A percentile compares a stretch with the other conserved stretches of the same genome.
Conservation (phyloP, 768 basidiomycete species). For the Boletus bicolor region DNA sequence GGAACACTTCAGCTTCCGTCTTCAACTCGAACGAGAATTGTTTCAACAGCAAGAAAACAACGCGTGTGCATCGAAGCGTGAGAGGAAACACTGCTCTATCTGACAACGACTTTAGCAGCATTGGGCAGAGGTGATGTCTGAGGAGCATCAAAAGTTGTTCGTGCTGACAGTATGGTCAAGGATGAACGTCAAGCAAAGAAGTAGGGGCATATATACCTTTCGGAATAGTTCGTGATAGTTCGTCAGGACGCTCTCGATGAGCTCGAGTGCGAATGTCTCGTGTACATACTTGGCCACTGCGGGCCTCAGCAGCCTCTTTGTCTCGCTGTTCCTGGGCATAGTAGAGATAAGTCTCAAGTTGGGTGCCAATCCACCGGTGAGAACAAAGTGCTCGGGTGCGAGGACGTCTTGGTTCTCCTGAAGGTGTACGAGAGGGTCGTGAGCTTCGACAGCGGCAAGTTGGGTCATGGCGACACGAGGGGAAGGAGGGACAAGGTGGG, state of each 20-base stretch:
- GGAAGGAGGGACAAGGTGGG: not conserved
- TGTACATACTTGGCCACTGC: slow-evolving; percentile 53
- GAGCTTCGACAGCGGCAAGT: slow-evolving; percentile 18
- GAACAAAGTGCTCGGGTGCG: slow-evolving; percentile 16
- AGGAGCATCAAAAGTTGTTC: slow-evolving; percentile 82
- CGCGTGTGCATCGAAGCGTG: slow-evolving; percentile 86
- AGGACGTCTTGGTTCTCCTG: not conserved
- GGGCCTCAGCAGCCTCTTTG: slow-evolving; percentile 24
- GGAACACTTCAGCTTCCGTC: slow-evolving; percentile 84
- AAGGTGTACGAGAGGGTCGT: slow-evolving; percentile 16
- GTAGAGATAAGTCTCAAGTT: slow-evolving; percentile 33
- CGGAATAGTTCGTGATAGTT: slow-evolving; percentile 87
- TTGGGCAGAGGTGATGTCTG: slow-evolving; percentile 83
- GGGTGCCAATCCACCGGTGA: slow-evolving; percentile 24
- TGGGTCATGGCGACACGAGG: slow-evolving; percentile 16
- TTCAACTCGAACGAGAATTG: slow-evolving; percentile 81
- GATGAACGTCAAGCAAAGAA: not conserved
- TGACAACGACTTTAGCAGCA: slow-evolving; percentile 82
- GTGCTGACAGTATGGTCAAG: slow-evolving; percentile 47
- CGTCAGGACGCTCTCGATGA: slow-evolving; percentile 94
- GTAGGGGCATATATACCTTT: slow-evolving; percentile 46
- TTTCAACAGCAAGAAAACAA: slow-evolving; percentile 90
- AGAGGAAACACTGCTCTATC: slow-evolving; percentile 83
- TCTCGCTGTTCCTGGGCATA: slow-evolving; percentile 31
- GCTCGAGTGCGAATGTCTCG: slow-evolving; percentile 93